Conservation (phyloP, 208 protist species). For the Acanthamoeba castellanii region DNA sequence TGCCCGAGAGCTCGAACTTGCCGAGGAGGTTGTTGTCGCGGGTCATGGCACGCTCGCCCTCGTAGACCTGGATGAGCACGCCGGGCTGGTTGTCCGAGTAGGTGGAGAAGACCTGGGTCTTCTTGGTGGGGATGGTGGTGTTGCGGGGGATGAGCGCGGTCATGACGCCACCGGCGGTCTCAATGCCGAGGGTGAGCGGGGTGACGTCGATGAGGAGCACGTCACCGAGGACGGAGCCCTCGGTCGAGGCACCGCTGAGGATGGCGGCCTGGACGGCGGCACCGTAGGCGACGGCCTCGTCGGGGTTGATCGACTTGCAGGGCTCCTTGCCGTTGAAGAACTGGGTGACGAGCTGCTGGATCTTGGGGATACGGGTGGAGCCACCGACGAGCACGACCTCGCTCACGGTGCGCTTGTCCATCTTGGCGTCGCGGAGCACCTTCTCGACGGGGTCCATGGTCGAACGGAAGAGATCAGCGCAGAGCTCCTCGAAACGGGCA, state of each 20-base stretch:
- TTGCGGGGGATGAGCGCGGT: slow-evolving; percentile 96
- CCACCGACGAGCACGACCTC: slow-evolving; percentile 96
- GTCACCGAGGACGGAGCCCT: slow-evolving; percentile 87
- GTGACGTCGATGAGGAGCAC: slow-evolving; percentile 94
- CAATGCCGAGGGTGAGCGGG: slow-evolving; percentile 95
- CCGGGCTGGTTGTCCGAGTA: slow-evolving; percentile 98
- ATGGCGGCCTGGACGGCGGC: slow-evolving; percentile 98
- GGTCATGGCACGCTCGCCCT: slow-evolving; percentile 98
- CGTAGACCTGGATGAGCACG: slow-evolving; percentile 99
- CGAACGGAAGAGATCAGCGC: slow-evolving; percentile 95
- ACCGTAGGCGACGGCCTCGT: slow-evolving; percentile 98
- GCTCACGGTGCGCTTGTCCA: slow-evolving; percentile 92
- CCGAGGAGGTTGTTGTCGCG: slow-evolving; percentile 99
- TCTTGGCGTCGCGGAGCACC: slow-evolving; percentile 92
- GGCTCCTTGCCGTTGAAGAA: slow-evolving; percentile 95
- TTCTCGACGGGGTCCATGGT: slow-evolving; percentile 95
- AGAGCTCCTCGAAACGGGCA: slow-evolving; percentile 98
- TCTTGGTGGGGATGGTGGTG: slow-evolving; percentile 96
- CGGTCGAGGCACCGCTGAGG: slow-evolving; percentile 88
- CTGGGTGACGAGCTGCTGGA: slow-evolving; percentile 92
- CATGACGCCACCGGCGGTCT: slow-evolving; percentile 97
- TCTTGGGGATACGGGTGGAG: slow-evolving; percentile 94
- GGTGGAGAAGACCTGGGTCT: slow-evolving; percentile 96
- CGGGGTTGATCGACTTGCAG: slow-evolving; percentile 96
- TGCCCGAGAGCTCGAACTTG: slow-evolving; percentile 95